These are phyloP conservation scores for Aspergillus amoenus DNA, from an alignment of 2,329 filamentous ascomycete species.

Conservation along the genomic window DNA sequence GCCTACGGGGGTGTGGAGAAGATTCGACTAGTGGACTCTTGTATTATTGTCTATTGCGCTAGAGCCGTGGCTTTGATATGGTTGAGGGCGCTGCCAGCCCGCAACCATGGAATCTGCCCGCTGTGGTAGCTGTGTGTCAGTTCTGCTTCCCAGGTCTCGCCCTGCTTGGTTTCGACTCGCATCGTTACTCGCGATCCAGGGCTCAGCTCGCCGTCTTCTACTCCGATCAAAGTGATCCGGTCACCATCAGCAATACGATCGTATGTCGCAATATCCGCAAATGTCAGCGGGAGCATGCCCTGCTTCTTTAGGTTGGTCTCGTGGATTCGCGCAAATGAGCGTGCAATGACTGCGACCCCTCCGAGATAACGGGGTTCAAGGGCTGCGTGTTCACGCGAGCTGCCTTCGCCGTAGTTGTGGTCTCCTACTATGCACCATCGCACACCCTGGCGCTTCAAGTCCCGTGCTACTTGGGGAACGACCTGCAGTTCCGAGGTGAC, in stretches of 20 bases:
- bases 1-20: neutral
- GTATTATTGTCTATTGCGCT: neutral
- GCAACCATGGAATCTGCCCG: conserved; percentile 34
- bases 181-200: conserved; percentile 31
- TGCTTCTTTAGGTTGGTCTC: conserved; percentile 99
- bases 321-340: conserved; percentile 95
- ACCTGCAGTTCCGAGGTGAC: conserved; percentile 75
- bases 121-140: conserved; percentile 36
- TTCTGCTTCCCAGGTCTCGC: conserved; percentile 26
- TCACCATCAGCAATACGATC: conserved; percentile 48
- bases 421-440: conserved; percentile 94
- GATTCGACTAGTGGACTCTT: neutral
- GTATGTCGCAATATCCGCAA: conserved; percentile 87
- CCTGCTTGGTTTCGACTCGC: conserved; percentile 26
- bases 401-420: conserved; percentile 98
- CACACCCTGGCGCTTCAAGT: conserved; percentile 93
- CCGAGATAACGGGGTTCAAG: conserved; percentile 93
- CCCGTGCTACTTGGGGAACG: conserved; percentile 85
- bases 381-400: conserved; percentile 93
- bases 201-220: conserved; percentile 24
- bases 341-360: conserved; percentile 89
- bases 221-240: conserved; percentile 20
- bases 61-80: conserved; percentile 25
- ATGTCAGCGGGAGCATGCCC: conserved; percentile 96
- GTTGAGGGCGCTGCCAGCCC: conserved; percentile 38